Percentiles rank a stretch among this genome's conserved stretches.
Conservation (phyloP, 1,284 basidiomycete genomes). For the Sanghuangporus sanghuang region DNA sequence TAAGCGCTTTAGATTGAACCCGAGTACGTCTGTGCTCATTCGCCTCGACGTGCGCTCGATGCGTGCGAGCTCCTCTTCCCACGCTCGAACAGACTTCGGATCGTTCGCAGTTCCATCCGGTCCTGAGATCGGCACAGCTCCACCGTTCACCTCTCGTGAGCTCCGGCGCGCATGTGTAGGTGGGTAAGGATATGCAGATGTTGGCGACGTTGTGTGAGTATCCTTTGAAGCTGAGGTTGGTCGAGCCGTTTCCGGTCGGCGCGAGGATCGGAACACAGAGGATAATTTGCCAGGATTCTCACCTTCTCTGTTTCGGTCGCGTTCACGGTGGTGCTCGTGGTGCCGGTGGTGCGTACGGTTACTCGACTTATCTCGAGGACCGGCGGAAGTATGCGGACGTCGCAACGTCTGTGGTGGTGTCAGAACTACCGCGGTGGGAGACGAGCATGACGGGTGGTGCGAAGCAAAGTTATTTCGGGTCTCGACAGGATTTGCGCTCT, state of each 20-base stretch:
- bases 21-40: conserved; percentile 53
- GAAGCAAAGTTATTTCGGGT: conserved; percentile 2
- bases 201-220: not conserved
- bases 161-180: conserved; percentile 11
- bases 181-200: conserved; percentile 14
- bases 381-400: conserved; percentile 65
- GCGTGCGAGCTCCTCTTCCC: conserved; percentile 71
- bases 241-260: conserved; percentile 14
- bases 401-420: conserved; percentile 22
- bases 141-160: conserved; percentile 7
- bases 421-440: not conserved
- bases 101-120: conserved; percentile 8
- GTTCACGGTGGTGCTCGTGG: conserved; percentile 14
- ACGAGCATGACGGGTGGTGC: conserved; percentile 3
- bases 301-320: conserved; percentile 7
- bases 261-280: conserved; percentile 1
- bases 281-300: conserved; percentile 8
- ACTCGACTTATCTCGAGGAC: conserved; percentile 50
- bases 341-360: conserved; percentile 23
- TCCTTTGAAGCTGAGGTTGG: conserved; percentile 7
- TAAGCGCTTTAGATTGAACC: conserved; percentile 47
- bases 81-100: conserved; percentile 43
- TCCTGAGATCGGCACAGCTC: not conserved
- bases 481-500: conserved; percentile 6
- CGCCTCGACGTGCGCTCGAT: conserved; percentile 62